These are phyloP conservation scores for Senna tora DNA, from an alignment of 306 rosid genomes.

Conservation along the genomic window DNA sequence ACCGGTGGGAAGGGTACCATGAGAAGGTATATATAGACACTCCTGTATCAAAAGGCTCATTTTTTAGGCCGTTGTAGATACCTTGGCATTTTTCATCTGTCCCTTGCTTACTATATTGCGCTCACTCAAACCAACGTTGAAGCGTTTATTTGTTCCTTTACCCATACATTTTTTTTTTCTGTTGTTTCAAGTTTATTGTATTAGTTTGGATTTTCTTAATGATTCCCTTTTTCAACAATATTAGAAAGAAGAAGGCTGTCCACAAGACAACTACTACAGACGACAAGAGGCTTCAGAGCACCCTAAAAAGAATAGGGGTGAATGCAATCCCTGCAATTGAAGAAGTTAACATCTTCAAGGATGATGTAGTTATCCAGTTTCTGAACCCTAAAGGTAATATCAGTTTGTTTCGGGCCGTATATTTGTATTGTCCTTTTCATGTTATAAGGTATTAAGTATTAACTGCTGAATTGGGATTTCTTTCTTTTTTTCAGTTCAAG, in stretches of 20 bases:
- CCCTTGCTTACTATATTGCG: too few species aligned
- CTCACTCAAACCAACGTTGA: neutral
- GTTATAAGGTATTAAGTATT: constrained; percentile 1
- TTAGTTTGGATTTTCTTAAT: neutral
- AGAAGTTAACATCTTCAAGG: constrained; percentile 96
- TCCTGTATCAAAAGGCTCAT: neutral
- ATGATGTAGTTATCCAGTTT: constrained; percentile 94
- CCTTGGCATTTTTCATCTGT: neutral
- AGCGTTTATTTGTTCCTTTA: neutral
- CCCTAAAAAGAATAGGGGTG: constrained; percentile 97
- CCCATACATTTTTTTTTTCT: neutral
- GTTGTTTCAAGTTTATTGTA: too few species aligned
- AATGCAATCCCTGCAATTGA: constrained; percentile 95
- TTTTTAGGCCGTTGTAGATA: neutral
- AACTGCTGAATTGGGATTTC: neutral
- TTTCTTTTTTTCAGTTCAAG: constrained; percentile 76
- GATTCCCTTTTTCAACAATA: constrained; percentile 21
- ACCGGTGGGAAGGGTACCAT: constrained; percentile 96
- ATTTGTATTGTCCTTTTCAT: constrained; percentile 2
- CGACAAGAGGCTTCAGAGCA: constrained; percentile 96
- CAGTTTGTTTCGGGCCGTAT: neutral
- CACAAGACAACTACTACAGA: constrained; percentile 98
- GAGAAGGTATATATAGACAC: constrained; percentile 61
- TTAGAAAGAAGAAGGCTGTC: constrained; percentile 98
- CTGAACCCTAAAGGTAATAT: constrained; percentile 79